Conservation (phyloP, 805 yeast genomes). For the Candida piceae region DNA sequence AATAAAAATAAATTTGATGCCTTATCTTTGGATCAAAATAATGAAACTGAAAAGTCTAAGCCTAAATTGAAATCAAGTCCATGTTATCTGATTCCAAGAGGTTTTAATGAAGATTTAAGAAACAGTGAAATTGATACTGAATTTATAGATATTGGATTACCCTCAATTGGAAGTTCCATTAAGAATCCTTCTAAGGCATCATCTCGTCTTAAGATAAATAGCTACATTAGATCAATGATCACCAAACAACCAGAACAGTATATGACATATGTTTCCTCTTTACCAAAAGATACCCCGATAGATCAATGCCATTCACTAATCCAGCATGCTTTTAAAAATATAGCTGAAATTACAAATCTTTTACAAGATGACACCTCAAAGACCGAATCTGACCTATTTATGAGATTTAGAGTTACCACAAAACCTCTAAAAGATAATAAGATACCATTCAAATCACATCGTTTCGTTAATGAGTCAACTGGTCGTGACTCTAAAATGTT, state of each 20-base stretch:
- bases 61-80: too few species aligned
- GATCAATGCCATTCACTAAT: constrained; percentile 21
- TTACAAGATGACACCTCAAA: constrained; percentile 18
- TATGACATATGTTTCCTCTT: constrained; percentile 24
- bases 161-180: constrained; percentile 4
- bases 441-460: constrained; percentile 24
- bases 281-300: constrained; percentile 25
- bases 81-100: background rate
- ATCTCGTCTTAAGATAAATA: constrained; percentile 12
- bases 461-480: constrained; percentile 25
- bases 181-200: too few species aligned
- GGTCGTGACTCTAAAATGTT: constrained; percentile 29
- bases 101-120: background rate
- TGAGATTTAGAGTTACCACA: constrained; percentile 22
- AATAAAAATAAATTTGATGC: too few species aligned
- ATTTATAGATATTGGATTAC: constrained; percentile 1
- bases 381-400: constrained; percentile 24
- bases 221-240: constrained; percentile 24
- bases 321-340: constrained; percentile 21
- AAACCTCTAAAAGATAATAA: constrained; percentile 22
- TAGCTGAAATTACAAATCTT: constrained; percentile 22
- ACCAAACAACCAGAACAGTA: constrained; percentile 22
- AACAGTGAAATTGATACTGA: constrained; percentile 1
- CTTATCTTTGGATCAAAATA: too few species aligned
- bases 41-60: too few species aligned